Base-by-base conservation (phyloP, 2,329 filamentous ascomycete genomes). In the Chaetomium strumarium region DNA sequence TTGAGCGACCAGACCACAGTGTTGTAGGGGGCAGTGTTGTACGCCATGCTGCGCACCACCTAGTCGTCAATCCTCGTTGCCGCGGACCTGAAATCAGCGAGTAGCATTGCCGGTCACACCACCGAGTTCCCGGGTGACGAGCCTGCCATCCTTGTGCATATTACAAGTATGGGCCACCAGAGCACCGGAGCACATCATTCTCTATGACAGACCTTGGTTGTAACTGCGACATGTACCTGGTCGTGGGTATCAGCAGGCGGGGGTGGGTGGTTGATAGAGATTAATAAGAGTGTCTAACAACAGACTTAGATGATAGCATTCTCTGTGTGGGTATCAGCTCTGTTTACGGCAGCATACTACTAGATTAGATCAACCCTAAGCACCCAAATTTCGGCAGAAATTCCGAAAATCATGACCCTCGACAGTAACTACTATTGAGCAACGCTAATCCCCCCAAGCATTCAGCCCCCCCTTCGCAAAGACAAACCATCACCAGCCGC, bases 41-140 rank as follows among this genome's bases (percentile, higher is more conserved):
- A 69, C 43, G 55, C 63, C 31, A 59, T 65, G 62, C 66, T 66
- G 0, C 66, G 67, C 1, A 64, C 66, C 12, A 17, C 63, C 14
- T 51, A 55, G 5, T 67, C 66, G 12, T 68, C 66, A 11, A 42
- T 68, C 6, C 42, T 69, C 5, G 65, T 69, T 20, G 67, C 64
- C 1, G 63, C 63, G 4, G 67, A 69, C 52, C 29, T 63, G 43
- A 59, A 58, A 39, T 54, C 58, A 13, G 54, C 47, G 9, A 69
- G 67, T 52, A 59, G 54, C 13, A 45, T 64, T 9, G 57, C 57
- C 8, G 66, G 67, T 0, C 67, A 69, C 41, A 64, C 57, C 38
- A 68, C 67, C 40, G 67, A 69, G 55, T 69, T 69, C 44, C 66
- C 66, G 17, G 63, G 64, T 46, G 59, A 67, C 42, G 64, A 67